Base-by-base conservation (phyloP, 257 asterid genomes). In the Leptodermis oblonga region DNA sequence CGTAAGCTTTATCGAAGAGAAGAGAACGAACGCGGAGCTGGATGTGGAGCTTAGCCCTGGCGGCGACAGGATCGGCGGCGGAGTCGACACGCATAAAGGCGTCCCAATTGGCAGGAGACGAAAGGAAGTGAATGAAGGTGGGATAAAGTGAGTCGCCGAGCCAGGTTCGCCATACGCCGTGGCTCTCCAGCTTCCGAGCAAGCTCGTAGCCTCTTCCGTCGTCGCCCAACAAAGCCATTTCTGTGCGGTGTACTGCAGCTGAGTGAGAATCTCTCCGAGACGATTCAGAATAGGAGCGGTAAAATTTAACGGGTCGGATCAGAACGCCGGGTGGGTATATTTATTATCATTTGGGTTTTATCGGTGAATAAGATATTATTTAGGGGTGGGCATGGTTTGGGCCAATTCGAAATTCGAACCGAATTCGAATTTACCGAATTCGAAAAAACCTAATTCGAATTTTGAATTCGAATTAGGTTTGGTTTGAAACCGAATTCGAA, bases 1-100 rank as follows among this genome's bases (percentile, higher is more conserved):
- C 59, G 8, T 94, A 78, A 20, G 96, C 96, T 82, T 93, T 93
- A 49, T 93, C 99, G 65, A 86, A 93, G 17, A 93, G 88, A 12
- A 93, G 95, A 71, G 99, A 97, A 22, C 99, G 94, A 7, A 79
- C 96, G 5, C 99, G 90, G 53, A 93, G 97, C 86, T 93, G 94
- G 54, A 93, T 92, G 39, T 83, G 87, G 81, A 93, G 89, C 80
- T 86, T 89, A 79, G 82, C 78, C 83, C 72, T 85, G 22, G 87
- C 66, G 90, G 64, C 82, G 96, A 28, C 72, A 86, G 86, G 83
- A 81, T 82, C 88, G 87, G 92, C 79, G 61, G 75, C 82, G 62
- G 79, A 90, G 60, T 90, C 93, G 45, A 92, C 61, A 2, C 85
- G 86, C 96, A 90, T 88, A 79, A 93, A 93, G 70, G 89, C 80